Percentiles rank a stretch among this genome's conserved stretches.
phyloP scores from a whole-genome alignment of 2,329 filamentous ascomycete genomes.

The Periconia macrospinosa region DNA sequence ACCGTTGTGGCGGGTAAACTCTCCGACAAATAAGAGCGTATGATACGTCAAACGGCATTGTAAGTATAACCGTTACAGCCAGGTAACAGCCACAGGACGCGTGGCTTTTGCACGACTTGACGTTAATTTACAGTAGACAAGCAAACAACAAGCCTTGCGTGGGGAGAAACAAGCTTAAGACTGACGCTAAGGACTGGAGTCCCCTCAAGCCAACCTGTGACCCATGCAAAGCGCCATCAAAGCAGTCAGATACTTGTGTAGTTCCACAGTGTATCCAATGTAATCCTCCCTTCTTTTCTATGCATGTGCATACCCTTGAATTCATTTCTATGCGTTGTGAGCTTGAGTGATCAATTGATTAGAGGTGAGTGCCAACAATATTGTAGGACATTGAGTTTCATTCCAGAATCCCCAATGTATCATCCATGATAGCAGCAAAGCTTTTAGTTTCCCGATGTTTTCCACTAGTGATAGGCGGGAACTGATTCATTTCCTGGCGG shows the following conservation, averaged over 20 bases:
- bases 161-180: neutral
- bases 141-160: neutral
- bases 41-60: neutral
- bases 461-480: conserved; percentile 38
- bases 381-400: conserved; percentile 5
- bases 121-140: neutral
- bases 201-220: neutral
- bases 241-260: neutral
- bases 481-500: conserved; percentile 32
- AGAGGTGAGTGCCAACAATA: neutral
- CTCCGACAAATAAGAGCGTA: neutral
- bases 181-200: neutral
- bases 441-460: conserved; percentile 40
- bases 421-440: conserved; percentile 41
- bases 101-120: neutral
- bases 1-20: neutral
- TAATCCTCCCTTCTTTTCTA: neutral
- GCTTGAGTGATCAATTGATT: neutral
- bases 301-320: no score
- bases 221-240: neutral
- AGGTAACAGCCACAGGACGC: neutral
- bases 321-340: neutral
- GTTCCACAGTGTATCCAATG: neutral
- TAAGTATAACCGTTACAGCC: neutral
- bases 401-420: conserved; percentile 37